phyloP scores from a whole-genome alignment of 2,329 filamentous ascomycete species.

The Phymatotrichopsis omnivora region DNA sequence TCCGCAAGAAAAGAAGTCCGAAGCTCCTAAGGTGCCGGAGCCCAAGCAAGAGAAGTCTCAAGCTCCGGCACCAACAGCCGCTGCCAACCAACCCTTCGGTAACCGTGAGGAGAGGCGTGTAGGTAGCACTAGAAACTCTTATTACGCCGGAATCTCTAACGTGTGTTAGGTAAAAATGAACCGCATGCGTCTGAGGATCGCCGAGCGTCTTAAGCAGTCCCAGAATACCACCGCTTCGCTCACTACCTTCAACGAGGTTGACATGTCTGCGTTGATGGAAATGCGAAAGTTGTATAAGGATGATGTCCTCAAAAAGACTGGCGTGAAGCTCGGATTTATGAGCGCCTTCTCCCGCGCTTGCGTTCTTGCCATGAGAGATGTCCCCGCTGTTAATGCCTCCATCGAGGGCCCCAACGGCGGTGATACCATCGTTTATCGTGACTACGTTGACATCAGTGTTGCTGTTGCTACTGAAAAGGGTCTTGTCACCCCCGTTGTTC shows the following conservation, averaged over 20 bases:
- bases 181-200: conserved; percentile 94
- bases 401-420: conserved; percentile 93
- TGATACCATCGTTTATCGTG: conserved; percentile 95
- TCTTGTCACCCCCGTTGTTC: conserved; percentile 88
- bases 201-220: conserved; percentile 96
- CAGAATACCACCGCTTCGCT: conserved; percentile 96
- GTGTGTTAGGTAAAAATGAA: conserved; percentile 91
- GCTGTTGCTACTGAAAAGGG: conserved; percentile 97
- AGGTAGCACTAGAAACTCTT: conserved; percentile 37
- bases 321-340: conserved; percentile 99
- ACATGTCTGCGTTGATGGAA: conserved; percentile 96
- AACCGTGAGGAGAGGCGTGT: conserved; percentile 80
- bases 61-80: conserved; percentile 38
- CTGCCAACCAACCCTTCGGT: conserved; percentile 44
- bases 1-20: conserved; percentile 28
- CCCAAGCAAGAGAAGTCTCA: conserved; percentile 35
- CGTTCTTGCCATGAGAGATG: conserved; percentile 83
- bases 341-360: conserved; percentile 88
- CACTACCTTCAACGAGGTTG: conserved; percentile 98
- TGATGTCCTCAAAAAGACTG: conserved; percentile 87
- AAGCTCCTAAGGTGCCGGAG: conserved; percentile 38
- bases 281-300: conserved; percentile 98
- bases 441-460: conserved; percentile 96
- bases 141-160: conserved; percentile 2
- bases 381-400: conserved; percentile 91